phyloP scores from a whole-genome alignment of 2,329 filamentous ascomycete genomes.

The Exophiala alcalophila region DNA sequence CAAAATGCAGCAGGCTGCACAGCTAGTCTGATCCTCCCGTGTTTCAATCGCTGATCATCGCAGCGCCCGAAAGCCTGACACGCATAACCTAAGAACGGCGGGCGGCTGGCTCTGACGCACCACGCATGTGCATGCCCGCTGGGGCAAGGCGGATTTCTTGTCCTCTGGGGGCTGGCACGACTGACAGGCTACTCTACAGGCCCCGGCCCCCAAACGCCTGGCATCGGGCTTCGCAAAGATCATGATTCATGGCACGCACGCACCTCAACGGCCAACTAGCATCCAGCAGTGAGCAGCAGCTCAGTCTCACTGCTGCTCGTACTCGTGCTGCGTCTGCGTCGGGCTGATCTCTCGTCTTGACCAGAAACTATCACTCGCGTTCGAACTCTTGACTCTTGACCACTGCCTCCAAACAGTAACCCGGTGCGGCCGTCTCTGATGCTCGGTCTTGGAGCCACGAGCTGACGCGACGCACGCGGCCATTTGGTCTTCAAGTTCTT shows the following conservation, averaged over 20 bases:
- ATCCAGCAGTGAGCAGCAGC: no score
- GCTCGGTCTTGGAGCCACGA: background rate
- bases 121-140: slow-evolving; percentile 21
- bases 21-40: slow-evolving; percentile 19
- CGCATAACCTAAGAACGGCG: slow-evolving; percentile 21
- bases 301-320: no score
- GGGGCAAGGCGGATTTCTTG: slow-evolving; percentile 5
- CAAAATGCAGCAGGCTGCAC: background rate
- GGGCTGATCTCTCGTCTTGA: no score
- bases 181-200: slow-evolving; percentile 2
- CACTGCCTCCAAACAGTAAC: slow-evolving; percentile 13
- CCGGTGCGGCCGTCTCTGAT: slow-evolving; percentile 7
- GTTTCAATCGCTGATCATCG: slow-evolving; percentile 24
- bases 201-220: no score
- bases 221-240: no score
- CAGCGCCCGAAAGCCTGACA: slow-evolving; percentile 22
- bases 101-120: background rate
- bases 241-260: no score
- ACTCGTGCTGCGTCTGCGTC: no score
- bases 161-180: background rate
- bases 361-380: no score
- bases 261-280: no score
- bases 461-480: no score
- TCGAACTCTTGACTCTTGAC: slow-evolving; percentile 5
- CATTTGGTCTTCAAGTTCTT: no score